A percentile compares a stretch with the other conserved stretches of the same genome.
Conservation (phyloP, 148 eudicot genomes). For the Oxyria digyna region DNA sequence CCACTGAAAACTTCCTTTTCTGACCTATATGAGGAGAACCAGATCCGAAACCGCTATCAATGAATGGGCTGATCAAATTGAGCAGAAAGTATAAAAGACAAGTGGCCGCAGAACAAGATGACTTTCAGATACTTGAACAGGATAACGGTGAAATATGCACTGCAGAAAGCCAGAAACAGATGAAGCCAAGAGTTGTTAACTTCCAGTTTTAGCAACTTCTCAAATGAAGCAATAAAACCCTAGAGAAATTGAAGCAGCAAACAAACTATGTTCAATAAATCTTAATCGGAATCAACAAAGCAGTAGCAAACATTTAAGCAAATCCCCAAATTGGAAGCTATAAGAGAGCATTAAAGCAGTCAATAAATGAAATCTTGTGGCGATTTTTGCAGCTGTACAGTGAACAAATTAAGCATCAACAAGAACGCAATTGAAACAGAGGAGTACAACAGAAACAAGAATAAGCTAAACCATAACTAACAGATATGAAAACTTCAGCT, state of each 20-base stretch:
- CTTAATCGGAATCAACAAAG: neutral
- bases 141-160: neutral
- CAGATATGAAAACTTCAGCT: neutral
- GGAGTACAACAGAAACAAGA: neutral
- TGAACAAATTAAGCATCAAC: neutral
- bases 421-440: neutral
- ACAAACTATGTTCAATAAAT: neutral
- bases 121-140: neutral
- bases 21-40: neutral
- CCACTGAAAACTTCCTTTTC: neutral
- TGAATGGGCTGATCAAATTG: neutral
- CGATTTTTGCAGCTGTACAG: neutral
- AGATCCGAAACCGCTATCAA: neutral
- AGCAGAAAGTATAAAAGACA: neutral
- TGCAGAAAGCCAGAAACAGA: neutral
- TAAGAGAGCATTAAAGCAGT: neutral
- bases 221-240: constrained; percentile 1
- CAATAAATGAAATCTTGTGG: neutral
- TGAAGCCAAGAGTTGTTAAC: neutral
- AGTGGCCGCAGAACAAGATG: neutral
- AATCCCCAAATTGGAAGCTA: neutral
- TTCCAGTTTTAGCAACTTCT: neutral
- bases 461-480: neutral
- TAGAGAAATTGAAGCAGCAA: neutral
- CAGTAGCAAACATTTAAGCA: neutral